These are phyloP conservation scores for Prasinococcaceae sp. DNA, from an alignment of 139 green algal species.

Conservation along the genomic window DNA sequence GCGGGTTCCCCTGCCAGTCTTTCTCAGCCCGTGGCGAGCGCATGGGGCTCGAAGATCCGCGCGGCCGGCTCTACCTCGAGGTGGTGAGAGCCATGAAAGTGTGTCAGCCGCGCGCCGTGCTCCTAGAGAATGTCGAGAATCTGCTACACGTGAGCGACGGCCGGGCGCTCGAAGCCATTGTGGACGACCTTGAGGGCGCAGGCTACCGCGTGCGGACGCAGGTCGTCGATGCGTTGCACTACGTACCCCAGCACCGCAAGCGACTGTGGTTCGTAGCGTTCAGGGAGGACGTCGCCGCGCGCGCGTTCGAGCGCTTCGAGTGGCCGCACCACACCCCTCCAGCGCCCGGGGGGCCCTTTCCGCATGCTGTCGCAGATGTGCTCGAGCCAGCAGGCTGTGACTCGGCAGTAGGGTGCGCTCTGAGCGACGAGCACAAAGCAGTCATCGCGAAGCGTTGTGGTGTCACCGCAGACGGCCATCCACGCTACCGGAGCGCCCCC, in stretches of 20 bases:
- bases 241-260: slow-evolving; percentile 7
- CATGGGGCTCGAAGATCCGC: slow-evolving; percentile 4
- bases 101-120: not conserved
- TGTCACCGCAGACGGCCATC: too few relatives aligned
- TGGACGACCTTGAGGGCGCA: not conserved
- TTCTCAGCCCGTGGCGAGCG: not conserved
- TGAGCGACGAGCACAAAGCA: too few relatives aligned
- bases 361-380: too few relatives aligned
- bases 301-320: not conserved
- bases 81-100: not conserved
- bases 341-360: too few relatives aligned
- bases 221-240: not conserved
- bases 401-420: too few relatives aligned
- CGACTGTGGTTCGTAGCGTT: slow-evolving; percentile 7
- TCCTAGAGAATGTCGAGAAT: slow-evolving; percentile 8
- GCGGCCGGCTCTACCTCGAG: slow-evolving; percentile 9
- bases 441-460: too few relatives aligned
- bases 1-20: slow-evolving; percentile 12
- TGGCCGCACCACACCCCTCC: too few relatives aligned
- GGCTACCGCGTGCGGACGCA: not conserved
- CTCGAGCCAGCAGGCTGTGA: too few relatives aligned
- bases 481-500: too few relatives aligned
- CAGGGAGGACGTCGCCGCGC: not conserved
- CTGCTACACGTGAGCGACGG: not conserved
- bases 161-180: not conserved